Base-by-base conservation (phyloP, 1,284 basidiomycete genomes). In the Entoloma clypeatum region DNA sequence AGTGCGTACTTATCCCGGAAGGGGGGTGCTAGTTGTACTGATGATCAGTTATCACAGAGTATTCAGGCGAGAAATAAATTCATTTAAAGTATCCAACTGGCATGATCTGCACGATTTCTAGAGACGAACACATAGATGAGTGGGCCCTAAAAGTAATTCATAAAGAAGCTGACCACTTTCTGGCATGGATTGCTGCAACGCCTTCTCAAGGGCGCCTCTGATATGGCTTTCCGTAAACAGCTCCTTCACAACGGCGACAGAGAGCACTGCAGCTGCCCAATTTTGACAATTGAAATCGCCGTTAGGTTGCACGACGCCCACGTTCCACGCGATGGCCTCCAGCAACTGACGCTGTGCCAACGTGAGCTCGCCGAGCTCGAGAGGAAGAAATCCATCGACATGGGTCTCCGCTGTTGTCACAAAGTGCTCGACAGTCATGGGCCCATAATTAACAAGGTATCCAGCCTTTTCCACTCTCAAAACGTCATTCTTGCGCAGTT, bases 321-420 rank as follows among this genome's bases (percentile, higher is more conserved):
- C 11, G 13, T 34, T 34, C 32, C 32, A 34, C 16, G 32, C 32
- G 32, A 34, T 34, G 18, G 32, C 32, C 13, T 34, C 32, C 11
- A 34, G 21, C 11, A 13, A 22, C 5, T 22, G 5, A 22, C 32
- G 32, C 21, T 34, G n/a, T 21, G 9, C 32, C 18, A 34, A 23
- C 13, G 19, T 21, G 11, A 34, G 32, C 17, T 9, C 24, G 7
- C 32, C 32, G 3, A 34, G 32, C 18, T 23, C 32, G n/a, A 34
- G 13, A 3, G 24, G 19, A 9, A 34, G 19, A n/a, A 34, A 11
- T 3, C 32, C 32, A 7, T 18, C n/a, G n/a, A n/a, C n/a, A n/a
- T n/a, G n/a, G n/a, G n/a, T n/a, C n/a, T n/a, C 18, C 7, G 16
- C 8, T n/a, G 32, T 21, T 13, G 10, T 22, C 19, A 34, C 32